A percentile compares a stretch with the other conserved stretches of the same genome.
These are phyloP conservation scores for Dendrocalamus latiflorus DNA, from an alignment of 202 grass and related monocot species.

Conservation along the genomic window DNA sequence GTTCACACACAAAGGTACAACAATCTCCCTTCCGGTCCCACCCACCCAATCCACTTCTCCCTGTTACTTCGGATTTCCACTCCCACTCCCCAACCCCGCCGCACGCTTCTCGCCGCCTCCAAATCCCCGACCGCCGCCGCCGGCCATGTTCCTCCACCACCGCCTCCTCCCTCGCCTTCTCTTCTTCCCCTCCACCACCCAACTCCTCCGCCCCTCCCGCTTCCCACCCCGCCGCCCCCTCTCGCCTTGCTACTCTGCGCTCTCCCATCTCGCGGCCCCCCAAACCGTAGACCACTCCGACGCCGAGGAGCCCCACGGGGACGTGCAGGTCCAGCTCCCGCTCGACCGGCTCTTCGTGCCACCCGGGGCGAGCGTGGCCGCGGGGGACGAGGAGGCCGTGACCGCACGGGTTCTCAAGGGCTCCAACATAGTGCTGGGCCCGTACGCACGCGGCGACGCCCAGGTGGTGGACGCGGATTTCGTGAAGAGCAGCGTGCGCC, in stretches of 20 bases:
- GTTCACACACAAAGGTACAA: background rate
- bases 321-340: conserved; percentile 47
- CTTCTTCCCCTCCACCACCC: background rate
- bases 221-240: conserved; percentile 23
- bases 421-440: conserved; percentile 87
- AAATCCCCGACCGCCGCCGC: conserved; percentile 10
- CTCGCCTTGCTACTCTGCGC: conserved; percentile 26
- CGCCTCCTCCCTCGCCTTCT: conserved; percentile 57
- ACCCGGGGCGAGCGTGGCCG: conserved; percentile 46
- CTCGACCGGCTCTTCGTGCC: conserved; percentile 78
- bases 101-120: background rate
- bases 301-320: conserved; percentile 3
- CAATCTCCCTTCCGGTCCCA: conserved; percentile 36
- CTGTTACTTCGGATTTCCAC: conserved; percentile 19
- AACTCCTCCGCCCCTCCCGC: conserved; percentile 10
- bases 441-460: conserved; percentile 61
- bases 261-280: conserved; percentile 28
- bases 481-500: conserved; percentile 79
- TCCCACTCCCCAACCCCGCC: conserved; percentile 3
- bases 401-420: conserved; percentile 68
- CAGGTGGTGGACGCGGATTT: conserved; percentile 73
- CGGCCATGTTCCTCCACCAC: conserved; percentile 65
- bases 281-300: conserved; percentile 13
- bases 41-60: conserved; percentile 43
- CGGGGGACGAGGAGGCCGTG: conserved; percentile 24